phyloP scores from a whole-genome alignment of 1,284 basidiomycete species.

The Kalmanozyma brasiliensis region DNA sequence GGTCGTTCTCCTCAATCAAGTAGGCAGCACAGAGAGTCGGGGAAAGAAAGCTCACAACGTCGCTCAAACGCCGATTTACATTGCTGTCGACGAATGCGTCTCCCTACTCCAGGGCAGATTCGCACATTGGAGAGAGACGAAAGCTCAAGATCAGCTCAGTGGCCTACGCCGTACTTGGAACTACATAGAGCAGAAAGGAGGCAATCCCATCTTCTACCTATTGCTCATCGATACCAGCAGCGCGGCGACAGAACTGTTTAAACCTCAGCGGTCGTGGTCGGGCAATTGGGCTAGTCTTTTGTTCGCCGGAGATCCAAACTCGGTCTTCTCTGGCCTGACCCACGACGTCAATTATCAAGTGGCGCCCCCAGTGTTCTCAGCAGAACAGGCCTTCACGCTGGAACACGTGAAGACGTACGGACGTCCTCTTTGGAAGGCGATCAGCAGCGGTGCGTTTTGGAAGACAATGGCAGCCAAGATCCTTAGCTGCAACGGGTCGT shows the following conservation, averaged over 20 bases:
- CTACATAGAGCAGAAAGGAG: not conserved
- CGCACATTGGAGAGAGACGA: no score
- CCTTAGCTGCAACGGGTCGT: no score
- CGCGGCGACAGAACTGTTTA: not conserved
- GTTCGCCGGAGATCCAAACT: no score
- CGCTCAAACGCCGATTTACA: not conserved
- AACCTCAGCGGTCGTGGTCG: no score
- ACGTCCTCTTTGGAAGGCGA: slow-evolving; percentile 10
- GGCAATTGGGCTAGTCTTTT: no score
- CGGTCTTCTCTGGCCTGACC: no score
- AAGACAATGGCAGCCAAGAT: not conserved
- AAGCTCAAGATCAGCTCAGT: not conserved
- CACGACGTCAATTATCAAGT: no score
- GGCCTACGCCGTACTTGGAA: slow-evolving; percentile 8
- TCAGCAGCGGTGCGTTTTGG: not conserved
- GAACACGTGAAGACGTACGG: not conserved
- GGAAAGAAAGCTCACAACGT: not conserved
- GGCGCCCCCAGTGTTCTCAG: no score
- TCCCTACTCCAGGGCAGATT: not conserved
- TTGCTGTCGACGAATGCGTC: slow-evolving; percentile 16
- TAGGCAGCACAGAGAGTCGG: not conserved
- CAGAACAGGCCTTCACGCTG: no score
- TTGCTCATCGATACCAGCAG: slow-evolving; percentile 10
- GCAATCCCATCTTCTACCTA: slow-evolving; percentile 1
- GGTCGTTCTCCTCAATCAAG: not conserved